These are phyloP conservation scores for Bjerkandera adusta DNA, from an alignment of 1,284 basidiomycete species.

Conservation along the genomic window DNA sequence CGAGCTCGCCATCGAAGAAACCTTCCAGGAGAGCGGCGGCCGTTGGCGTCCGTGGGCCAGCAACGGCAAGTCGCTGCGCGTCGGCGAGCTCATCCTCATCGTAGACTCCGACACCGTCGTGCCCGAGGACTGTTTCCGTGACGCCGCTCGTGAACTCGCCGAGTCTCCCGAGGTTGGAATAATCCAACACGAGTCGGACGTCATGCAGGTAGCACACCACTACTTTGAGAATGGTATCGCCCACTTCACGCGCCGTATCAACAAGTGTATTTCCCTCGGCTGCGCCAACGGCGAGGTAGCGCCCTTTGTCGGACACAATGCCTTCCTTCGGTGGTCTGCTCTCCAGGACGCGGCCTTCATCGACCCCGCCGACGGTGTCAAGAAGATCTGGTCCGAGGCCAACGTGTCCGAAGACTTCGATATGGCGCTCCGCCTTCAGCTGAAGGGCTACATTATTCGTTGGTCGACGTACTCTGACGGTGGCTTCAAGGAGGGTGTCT, in stretches of 20 bases:
- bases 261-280: constrained; percentile 72
- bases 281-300: constrained; percentile 80
- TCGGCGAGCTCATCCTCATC: constrained; percentile 67
- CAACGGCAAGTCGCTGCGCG: constrained; percentile 53
- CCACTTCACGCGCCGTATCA: constrained; percentile 79
- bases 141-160: constrained; percentile 74
- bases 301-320: constrained; percentile 88
- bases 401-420: constrained; percentile 87
- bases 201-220: constrained; percentile 84
- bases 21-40: constrained; percentile 51
- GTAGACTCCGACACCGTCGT: constrained; percentile 83
- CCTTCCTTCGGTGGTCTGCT: constrained; percentile 83
- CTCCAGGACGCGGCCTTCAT: constrained; percentile 77
- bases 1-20: constrained; percentile 65
- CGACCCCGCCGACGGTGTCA: constrained; percentile 59
- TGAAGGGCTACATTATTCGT: constrained; percentile 72
- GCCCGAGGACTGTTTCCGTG: constrained; percentile 82
- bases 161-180: constrained; percentile 80
- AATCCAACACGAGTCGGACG: constrained; percentile 82
- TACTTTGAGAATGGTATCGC: constrained; percentile 87
- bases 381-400: constrained; percentile 80
- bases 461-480: constrained; percentile 84
- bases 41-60: constrained; percentile 63
- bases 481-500: constrained; percentile 85
- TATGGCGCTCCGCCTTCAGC: constrained; percentile 61